Base-by-base conservation (phyloP, 1,139 yeast genomes). In the Geotrichum candidum region DNA sequence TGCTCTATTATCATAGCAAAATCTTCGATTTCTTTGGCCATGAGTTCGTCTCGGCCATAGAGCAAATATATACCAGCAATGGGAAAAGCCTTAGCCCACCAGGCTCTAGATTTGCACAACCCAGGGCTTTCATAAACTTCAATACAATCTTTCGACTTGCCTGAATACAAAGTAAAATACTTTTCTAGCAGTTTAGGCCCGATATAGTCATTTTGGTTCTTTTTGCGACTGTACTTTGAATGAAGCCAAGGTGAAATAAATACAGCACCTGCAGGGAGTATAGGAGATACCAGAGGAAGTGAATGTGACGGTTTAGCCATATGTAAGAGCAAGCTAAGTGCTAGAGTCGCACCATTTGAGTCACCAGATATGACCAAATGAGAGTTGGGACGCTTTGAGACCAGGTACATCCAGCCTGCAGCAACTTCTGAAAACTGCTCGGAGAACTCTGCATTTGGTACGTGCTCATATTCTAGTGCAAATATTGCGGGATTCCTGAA, bases 71-170 rank as follows among this genome's bases (percentile, higher is more conserved):
- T 65, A 0, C 81, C 81, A 13, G 70, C 69, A 15, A 65, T 65
- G 0, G 83, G 83, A 45, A 77, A 68, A 4, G 80, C 77, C 5
- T 67, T 66, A n/a, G 69, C 63, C 83, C 83, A 80, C 68, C 76
- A 69, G 5, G 71, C 71, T 9, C 64, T 55, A 41, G 76, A 75
- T 35, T 68, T 67, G 63, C 80, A 74, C 22, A 68, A 61, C 1
- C 76, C 76, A 0, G 82, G 81, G 56, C 72, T 74, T 50, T 72
- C 71, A 53, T 74, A 68, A n/a, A 69, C 69, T 51, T 73, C 73
- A 13, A 68, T 63, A 33, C 57, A 55, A 29, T 58, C 62, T 22
- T 60, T 64, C 46, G 64, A 60, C 13, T 41, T 27, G 11, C 51
- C 33, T 13, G 58, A 53, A 41, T 63, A 65, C 15, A 51, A 7